A percentile compares a stretch with the other conserved stretches of the same genome.
Evolutionary conservation across 2,329 filamentous ascomycete genomes (phyloP).

Genomic region (Rhytidhysteron rufulum): DNA sequence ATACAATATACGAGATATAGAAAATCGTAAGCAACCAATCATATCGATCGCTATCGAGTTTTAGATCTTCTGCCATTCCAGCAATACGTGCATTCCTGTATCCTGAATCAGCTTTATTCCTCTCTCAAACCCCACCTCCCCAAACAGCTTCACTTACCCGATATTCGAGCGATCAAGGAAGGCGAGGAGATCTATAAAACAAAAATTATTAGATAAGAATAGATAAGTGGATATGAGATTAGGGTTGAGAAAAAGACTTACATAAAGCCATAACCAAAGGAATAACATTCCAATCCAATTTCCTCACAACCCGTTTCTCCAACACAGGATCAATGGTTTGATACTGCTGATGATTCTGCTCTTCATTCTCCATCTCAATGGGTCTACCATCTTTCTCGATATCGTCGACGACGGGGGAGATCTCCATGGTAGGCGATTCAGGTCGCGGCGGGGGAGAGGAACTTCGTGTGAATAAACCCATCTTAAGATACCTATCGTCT

Average conservation of each 20-base stretch:
- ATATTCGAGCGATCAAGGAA: slow-evolving; percentile 38
- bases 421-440: no score
- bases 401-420: not conserved
- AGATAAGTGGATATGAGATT: no score
- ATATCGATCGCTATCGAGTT: slow-evolving; percentile 23
- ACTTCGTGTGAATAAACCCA: not conserved
- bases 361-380: not conserved
- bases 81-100: slow-evolving; percentile 38
- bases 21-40: slow-evolving; percentile 37
- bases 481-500: no score
- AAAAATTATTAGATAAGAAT: no score
- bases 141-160: no score
- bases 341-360: not conserved
- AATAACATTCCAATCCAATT: slow-evolving; percentile 27
- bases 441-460: not conserved
- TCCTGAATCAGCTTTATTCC: no score
- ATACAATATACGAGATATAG: slow-evolving; percentile 36
- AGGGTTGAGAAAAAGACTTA: no score
- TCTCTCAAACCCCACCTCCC: no score
- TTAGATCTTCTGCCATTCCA: slow-evolving; percentile 33
- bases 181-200: slow-evolving; percentile 22
- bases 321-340: slow-evolving; percentile 10
- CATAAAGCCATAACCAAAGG: slow-evolving; percentile 30
- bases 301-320: slow-evolving; percentile 23
- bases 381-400: not conserved